Evolutionary conservation across 352 stramenopile genomes (phyloP).

Genomic region (Globisporangium alternatum): DNA sequence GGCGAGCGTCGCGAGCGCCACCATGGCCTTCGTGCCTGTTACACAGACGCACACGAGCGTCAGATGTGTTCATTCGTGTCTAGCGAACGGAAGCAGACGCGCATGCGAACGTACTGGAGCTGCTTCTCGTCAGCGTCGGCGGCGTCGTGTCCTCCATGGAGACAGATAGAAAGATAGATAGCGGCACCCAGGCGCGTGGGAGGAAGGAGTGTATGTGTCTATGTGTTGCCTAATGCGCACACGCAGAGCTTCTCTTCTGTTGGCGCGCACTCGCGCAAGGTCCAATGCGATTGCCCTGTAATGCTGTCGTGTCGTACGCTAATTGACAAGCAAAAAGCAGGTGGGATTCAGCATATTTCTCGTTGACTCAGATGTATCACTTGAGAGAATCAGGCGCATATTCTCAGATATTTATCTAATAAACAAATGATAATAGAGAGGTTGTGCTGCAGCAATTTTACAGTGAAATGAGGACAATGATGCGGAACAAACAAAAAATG

Average conservation of each 20-base stretch:
- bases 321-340: neutral
- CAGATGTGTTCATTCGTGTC: neutral
- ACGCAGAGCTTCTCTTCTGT: neutral
- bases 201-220: neutral
- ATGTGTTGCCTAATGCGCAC: neutral
- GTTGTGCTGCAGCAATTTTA: no score
- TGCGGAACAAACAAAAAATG: no score
- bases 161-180: neutral
- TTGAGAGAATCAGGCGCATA: no score
- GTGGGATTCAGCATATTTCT: neutral
- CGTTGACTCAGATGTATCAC: neutral
- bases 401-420: no score
- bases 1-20: constrained; percentile 14
- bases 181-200: neutral
- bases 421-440: no score
- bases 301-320: no score
- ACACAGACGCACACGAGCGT: neutral
- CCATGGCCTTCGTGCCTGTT: constrained; percentile 14
- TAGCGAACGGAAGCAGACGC: neutral
- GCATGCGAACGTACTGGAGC: constrained; percentile 9
- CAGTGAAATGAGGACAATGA: no score
- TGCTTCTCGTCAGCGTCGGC: constrained; percentile 8
- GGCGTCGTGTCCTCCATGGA: neutral
- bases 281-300: neutral
- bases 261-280: neutral